Base-by-base conservation (phyloP, 139 green algal species). In the Micractinium conductrix region DNA sequence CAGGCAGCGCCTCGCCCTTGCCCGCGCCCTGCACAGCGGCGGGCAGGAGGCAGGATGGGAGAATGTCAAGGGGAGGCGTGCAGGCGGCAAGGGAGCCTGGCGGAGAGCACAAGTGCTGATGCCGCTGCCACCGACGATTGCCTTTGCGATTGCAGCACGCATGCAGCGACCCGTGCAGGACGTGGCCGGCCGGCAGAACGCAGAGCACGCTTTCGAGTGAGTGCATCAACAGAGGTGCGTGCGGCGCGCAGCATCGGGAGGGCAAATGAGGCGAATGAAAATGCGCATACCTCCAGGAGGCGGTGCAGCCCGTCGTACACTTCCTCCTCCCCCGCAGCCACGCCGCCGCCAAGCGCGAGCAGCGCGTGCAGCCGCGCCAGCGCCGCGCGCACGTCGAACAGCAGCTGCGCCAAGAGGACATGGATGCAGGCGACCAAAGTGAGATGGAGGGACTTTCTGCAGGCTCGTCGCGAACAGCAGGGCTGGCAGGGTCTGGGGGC, bases 241-340 rank as follows among this genome's bases (percentile, higher is more conserved):
- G n/a, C n/a, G n/a, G n/a, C n/a, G n/a, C n/a, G n/a, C n/a, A n/a
- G n/a, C n/a, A n/a, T n/a, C n/a, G n/a, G n/a, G n/a, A n/a, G n/a
- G 33, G 7, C 14, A 74, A 28, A n/a, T 16, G 10, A 37, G 37
- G 21, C 19, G 42, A 35, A 37, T 10, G 8, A 44, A 63, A 1
- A 16, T 44, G 14, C n/a, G n/a, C n/a, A n/a, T 42, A 81, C 72
- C 81, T 86, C 72, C 70, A 86, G 55, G 33, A 74, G 55, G 6
- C 5, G 9, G 33, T 53, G 9, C n/a, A 86, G 58, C 2, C 37
- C 71, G 8, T 86, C 72, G 2, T 81, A 75, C 55, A 81, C 55
- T 50, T 67, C 81, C 10, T 84, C 79, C 17, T 65, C 62, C 70
- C 62, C 69, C 30, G 42, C 44, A 5, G 65, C 48, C 22, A 50